Conservation (phyloP, 257 asterid species). For the Asclepias syriaca region DNA sequence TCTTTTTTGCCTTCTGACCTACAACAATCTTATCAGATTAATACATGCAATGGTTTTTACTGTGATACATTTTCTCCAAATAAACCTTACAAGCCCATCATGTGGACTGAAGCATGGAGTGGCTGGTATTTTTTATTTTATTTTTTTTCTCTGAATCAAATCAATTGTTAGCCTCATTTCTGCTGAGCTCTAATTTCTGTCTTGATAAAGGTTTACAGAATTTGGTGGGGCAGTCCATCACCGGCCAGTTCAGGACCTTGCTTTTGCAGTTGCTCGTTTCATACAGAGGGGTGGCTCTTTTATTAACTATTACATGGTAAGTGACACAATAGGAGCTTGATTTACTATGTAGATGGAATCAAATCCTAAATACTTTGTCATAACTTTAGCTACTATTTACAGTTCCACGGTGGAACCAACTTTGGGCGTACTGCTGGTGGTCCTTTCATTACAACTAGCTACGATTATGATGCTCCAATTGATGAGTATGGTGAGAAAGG, state of each 20-base stretch:
- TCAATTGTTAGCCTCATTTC: not conserved
- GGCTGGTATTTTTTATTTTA: constrained; percentile 49
- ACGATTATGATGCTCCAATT: constrained; percentile 74
- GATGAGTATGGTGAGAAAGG: constrained; percentile 58
- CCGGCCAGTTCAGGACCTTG: constrained; percentile 70
- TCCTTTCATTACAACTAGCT: constrained; percentile 61
- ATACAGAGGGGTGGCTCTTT: constrained; percentile 56
- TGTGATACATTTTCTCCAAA: constrained; percentile 59
- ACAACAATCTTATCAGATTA: constrained; percentile 36
- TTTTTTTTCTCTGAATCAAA: not conserved
- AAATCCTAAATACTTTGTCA: not conserved
- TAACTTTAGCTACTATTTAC: constrained; percentile 8
- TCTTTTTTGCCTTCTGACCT: constrained; percentile 1
- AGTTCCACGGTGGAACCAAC: constrained; percentile 81
- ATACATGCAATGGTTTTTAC: constrained; percentile 67
- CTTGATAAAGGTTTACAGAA: constrained; percentile 46
- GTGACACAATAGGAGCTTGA: constrained; percentile 6
- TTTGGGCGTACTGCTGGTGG: constrained; percentile 78
- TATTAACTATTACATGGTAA: constrained; percentile 69
- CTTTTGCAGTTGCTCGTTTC: constrained; percentile 69
- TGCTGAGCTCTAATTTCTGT: not conserved
- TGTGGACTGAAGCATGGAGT: constrained; percentile 84
- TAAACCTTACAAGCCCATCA: constrained; percentile 55
- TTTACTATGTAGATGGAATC: not conserved
- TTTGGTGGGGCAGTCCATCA: constrained; percentile 52